Percentiles rank a stretch among this genome's conserved stretches.
Conservation (phyloP, 139 green algal species). For the Chlorella sp. region DNA sequence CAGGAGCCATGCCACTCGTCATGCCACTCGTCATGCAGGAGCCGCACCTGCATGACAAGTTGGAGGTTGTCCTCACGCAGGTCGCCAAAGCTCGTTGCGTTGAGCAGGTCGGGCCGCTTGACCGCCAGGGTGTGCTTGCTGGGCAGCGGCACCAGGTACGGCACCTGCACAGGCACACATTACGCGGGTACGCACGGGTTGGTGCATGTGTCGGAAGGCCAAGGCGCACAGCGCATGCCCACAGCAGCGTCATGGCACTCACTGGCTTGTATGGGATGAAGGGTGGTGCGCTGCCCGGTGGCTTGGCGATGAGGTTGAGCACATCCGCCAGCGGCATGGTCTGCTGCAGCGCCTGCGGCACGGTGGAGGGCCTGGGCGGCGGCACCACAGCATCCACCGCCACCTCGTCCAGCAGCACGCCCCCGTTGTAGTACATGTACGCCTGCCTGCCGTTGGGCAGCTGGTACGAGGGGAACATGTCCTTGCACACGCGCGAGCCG, state of each 20-base stretch:
- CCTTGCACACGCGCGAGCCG: slow-evolving; percentile 40
- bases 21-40: too few species aligned
- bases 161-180: slow-evolving; percentile 23
- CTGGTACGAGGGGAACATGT: slow-evolving; percentile 57
- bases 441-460: slow-evolving; percentile 65
- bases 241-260: not conserved
- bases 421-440: slow-evolving; percentile 65
- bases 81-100: slow-evolving; percentile 46
- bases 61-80: slow-evolving; percentile 66
- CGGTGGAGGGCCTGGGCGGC: slow-evolving; percentile 45
- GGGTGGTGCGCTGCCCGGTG: slow-evolving; percentile 43
- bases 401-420: slow-evolving; percentile 55
- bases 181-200: not conserved
- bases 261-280: slow-evolving; percentile 65
- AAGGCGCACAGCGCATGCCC: not conserved
- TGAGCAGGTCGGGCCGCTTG: slow-evolving; percentile 35
- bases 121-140: slow-evolving; percentile 54
- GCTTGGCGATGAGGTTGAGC: slow-evolving; percentile 57
- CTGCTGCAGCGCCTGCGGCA: slow-evolving; percentile 68
- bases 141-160: slow-evolving; percentile 62
- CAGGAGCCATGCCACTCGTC: too few species aligned
- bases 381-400: slow-evolving; percentile 37
- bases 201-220: too few species aligned
- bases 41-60: slow-evolving; percentile 31
- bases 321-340: slow-evolving; percentile 64